Evolutionary conservation across 2,329 filamentous ascomycete species (phyloP), one percentile per base, ranked within the genome.

Genomic region (Myotisia sp.): DNA sequence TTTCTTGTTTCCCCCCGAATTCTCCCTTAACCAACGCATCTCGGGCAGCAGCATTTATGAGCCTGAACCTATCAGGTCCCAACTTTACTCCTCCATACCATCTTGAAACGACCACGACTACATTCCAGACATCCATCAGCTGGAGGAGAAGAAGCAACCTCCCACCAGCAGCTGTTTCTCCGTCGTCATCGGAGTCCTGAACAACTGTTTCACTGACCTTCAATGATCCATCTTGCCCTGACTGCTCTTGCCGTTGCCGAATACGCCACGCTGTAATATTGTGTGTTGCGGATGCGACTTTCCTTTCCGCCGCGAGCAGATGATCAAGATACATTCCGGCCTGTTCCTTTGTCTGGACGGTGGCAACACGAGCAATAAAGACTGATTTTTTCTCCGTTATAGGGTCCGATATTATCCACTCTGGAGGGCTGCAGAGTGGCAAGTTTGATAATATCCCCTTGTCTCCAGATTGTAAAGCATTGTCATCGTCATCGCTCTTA

Each of bases 261-360:
- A 95, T 86, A 7, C 90, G 73, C 82, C 85, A 95, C 1, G 87
- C 87, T 13, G 79, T 86, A 51, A 98, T 94, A 55, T 95, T 95
- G 56, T 98, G 90, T 40, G 87, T 85, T 3, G 90, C 90, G 29
- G 70, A 65, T n/a, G 84, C 77, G 22, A 84, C 77, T 46, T 81
- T 84, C 59, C 80, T 85, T 57, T 95, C 85, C 6, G 75, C 80
- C 4, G 76, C 70, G 5, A 94, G 67, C 1, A 98, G 68, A 53
- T 92, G 76, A 27, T 73, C 65, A 1, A 95, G 60, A 49, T 73
- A 86, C 2, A 62, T 57, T 38, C 74, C 71, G 2, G 86, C 87
- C 55, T 90, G 71, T 1, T 67, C 62, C 1, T 81, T 71, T 3
- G 77, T 81, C 0, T 67, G 62, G 2, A 92, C 83, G 2, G 58